phyloP scores from a whole-genome alignment of 257 asterid species.

The Solanum pinnatisectum region DNA sequence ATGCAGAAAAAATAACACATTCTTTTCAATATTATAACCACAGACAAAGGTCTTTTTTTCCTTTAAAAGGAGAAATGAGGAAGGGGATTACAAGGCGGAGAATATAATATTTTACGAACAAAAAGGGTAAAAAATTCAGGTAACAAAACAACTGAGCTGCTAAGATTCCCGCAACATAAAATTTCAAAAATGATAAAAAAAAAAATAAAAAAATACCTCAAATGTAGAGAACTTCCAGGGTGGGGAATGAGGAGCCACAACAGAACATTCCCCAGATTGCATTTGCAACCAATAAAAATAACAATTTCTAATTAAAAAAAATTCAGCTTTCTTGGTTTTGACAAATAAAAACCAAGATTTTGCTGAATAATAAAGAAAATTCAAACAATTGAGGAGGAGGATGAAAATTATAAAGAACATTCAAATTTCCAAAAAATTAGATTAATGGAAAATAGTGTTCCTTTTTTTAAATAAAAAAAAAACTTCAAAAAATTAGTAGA shows the following conservation, averaged over 20 bases:
- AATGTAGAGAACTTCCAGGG: constrained; percentile 24
- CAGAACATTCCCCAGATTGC: constrained; percentile 32
- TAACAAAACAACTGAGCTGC: neutral
- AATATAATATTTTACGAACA: no score
- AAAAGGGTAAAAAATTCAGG: neutral
- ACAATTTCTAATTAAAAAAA: neutral
- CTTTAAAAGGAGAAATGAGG: neutral
- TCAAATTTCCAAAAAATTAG: neutral
- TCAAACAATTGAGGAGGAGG: neutral
- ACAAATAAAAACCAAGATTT: neutral
- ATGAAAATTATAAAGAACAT: neutral
- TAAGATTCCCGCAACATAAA: neutral
- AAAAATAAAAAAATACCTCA: constrained; percentile 20
- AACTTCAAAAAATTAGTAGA: neutral
- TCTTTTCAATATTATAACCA: neutral
- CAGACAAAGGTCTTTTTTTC: neutral
- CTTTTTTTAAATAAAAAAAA: neutral
- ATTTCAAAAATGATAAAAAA: neutral
- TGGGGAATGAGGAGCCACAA: constrained; percentile 32
- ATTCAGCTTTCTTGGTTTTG: neutral
- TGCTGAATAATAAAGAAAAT: neutral
- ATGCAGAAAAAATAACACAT: neutral
- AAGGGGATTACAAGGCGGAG: neutral
- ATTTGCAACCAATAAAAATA: constrained; percentile 13
- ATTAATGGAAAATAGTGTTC: neutral